Conservation (phyloP, 164 flowering plant genomes). For the grape (Vitis vinifera) region ASM3070453v1 NC_081814.1:3850501-3851000, state of each 20-base stretch:
- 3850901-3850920: conserved; percentile 5
- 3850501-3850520: conserved; percentile 26
- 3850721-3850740: conserved; percentile 56
- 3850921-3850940: too few species aligned
- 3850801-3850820: conserved; percentile 47
- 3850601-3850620: background rate
- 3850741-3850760: conserved; percentile 56
- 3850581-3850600: too few species aligned
- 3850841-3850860: conserved; percentile 60
- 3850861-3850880: conserved; percentile 46
- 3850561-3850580: too few species aligned
- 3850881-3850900: conserved; percentile 56
- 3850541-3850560: too few species aligned
- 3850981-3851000: too few species aligned
- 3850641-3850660: background rate
- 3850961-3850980: too few species aligned
- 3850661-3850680: conserved; percentile 13
- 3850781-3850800: conserved; percentile 41
- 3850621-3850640: background rate
- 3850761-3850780: conserved; percentile 30
- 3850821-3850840: conserved; percentile 62
- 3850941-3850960: too few species aligned
- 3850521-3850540: background rate
- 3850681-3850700: conserved; percentile 62
- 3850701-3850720: conserved; percentile 38